Evolutionary conservation across 805 yeast genomes (phyloP), one percentile per base, ranked within the genome.

Genomic region (Wickerhamiella occidentalis): DNA sequence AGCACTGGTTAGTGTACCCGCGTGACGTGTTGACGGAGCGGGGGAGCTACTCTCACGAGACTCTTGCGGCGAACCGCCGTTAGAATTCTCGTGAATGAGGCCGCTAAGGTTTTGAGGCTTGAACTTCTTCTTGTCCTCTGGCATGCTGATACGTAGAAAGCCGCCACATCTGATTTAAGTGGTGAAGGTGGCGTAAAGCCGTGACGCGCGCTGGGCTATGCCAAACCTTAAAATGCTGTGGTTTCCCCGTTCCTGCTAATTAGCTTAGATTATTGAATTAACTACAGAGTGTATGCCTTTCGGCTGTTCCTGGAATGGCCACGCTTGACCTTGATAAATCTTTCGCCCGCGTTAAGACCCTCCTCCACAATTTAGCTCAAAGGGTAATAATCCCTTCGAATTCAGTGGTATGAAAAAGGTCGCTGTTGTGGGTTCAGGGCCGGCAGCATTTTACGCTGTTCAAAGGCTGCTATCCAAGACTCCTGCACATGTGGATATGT

Each of bases 351-450:
- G 28, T 25, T 9, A 29, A 11, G 33, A 29, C 33, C n/a, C 12
- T 9, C n/a, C 13, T 13, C 33, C 33, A 13, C 33, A 29, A 29
- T 7, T 9, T 29, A 29, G 33, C 33, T 19, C 8, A 8, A 6
- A 8, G 13, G 6, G 7, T 11, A 9, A 9, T 4, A 13, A 3
- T 29, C 33, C 33, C 5, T 13, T 11, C 33, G 11, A 29, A 29
- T 29, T 29, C 11, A 29, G 6, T 29, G 15, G 15, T 18, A 33
- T 45, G 47, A 33, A 25, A 26, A 40, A 36, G 2, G 45, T 58
- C 18, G 95, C 96, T 0, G 75, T 92, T 6, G 78, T 92, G 3
- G 98, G 98, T 1, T 76, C 96, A 0, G 99, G 99, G 0, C 98
- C 99, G 0, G 88, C 96, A 0, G 96, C 95, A 1, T 86, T 92